These are phyloP conservation scores for Apiospora malaysiana DNA, from an alignment of 2,329 filamentous ascomycete species.

Conservation along the genomic window DNA sequence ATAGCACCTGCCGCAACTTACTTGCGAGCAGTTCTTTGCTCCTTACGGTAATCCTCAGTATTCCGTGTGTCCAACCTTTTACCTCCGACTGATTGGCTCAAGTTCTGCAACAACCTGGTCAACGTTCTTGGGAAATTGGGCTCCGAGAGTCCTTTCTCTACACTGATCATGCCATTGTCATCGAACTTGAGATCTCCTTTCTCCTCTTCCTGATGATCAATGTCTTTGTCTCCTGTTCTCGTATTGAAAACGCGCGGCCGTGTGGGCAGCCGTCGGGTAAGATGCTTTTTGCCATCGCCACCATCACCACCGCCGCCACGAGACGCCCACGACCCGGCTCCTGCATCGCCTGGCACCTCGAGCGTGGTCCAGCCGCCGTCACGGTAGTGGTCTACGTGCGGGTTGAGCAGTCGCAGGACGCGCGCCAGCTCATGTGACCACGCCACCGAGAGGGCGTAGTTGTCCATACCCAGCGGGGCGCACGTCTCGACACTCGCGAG, in stretches of 20 bases:
- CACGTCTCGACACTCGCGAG: background rate
- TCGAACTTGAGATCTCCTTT: background rate
- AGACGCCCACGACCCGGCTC: background rate
- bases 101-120: background rate
- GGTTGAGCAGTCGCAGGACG: background rate
- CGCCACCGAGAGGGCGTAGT: conserved; percentile 11
- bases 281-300: background rate
- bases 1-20: background rate
- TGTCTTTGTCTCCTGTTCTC: background rate
- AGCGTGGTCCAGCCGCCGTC: background rate
- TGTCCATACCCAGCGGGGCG: conserved; percentile 21
- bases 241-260: background rate
- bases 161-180: background rate
- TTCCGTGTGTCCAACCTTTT: conserved; percentile 9
- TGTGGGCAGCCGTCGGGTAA: background rate
- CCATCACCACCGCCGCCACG: background rate
- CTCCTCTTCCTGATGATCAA: background rate
- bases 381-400: conserved; percentile 4
- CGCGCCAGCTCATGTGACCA: conserved; percentile 21
- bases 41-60: background rate
- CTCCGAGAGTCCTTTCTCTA: background rate
- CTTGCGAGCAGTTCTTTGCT: background rate
- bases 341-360: background rate
- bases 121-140: background rate
- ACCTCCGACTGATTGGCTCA: background rate